Evolutionary conservation across 1,284 basidiomycete genomes (phyloP).

Genomic region (Phylloboletellus chloephorus): DNA sequence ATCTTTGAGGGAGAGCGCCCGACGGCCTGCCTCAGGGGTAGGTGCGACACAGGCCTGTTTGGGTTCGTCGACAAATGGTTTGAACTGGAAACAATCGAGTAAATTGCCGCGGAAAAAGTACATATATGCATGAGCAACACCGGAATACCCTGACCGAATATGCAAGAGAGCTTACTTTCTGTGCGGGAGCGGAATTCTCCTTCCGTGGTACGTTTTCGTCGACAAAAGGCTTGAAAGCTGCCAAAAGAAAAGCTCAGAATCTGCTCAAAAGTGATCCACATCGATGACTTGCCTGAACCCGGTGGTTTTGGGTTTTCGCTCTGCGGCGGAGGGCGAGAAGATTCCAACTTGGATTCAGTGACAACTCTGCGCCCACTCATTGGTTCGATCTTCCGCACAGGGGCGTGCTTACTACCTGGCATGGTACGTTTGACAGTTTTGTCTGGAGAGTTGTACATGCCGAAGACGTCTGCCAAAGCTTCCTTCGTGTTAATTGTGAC

Average conservation of each 20-base stretch:
- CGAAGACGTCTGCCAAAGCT: constrained; percentile 88
- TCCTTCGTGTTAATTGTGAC: constrained; percentile 86
- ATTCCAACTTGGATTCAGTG: constrained; percentile 18
- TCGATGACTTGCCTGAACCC: constrained; percentile 36
- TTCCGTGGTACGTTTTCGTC: constrained; percentile 52
- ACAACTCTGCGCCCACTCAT: constrained; percentile 29
- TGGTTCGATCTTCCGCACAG: constrained; percentile 56
- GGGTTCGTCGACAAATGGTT: constrained; percentile 44
- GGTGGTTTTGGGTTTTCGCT: constrained; percentile 36
- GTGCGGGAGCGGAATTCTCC: constrained; percentile 43
- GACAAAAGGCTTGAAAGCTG: constrained; percentile 54
- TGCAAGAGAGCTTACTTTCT: constrained; percentile 38
- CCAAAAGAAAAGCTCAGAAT: constrained; percentile 1
- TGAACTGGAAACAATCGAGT: constrained; percentile 34
- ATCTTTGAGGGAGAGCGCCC: constrained; percentile 38
- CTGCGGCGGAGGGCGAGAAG: constrained; percentile 35
- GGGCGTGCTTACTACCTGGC: constrained; percentile 65
- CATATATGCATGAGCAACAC: constrained; percentile 7
- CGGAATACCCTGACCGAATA: background rate
- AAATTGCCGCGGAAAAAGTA: background rate
- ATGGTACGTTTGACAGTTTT: constrained; percentile 55
- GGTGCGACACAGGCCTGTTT: constrained; percentile 21
- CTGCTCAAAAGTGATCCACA: background rate
- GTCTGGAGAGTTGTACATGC: constrained; percentile 87
- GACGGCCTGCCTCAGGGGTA: constrained; percentile 32